Evolutionary conservation across 2,329 filamentous ascomycete genomes (phyloP).

Genomic region (Colletotrichum sansevieriae): DNA sequence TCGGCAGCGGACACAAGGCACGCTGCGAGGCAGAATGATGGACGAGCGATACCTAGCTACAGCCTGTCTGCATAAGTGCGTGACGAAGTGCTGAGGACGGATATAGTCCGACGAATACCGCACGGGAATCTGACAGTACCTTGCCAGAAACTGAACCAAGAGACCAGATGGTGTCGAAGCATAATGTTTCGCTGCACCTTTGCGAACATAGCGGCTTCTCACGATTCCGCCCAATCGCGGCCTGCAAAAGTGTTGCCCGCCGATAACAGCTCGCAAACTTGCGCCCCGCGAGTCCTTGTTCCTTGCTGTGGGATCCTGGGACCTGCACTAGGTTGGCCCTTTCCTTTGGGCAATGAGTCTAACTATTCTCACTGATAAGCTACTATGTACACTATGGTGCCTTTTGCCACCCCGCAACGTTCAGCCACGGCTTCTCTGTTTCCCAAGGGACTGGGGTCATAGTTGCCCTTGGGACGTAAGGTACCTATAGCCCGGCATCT

Average conservation of each 20-base stretch:
- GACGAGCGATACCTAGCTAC: constrained; percentile 2
- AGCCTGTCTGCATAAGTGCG: not conserved
- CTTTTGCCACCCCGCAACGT: too few species aligned
- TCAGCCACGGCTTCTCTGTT: not conserved
- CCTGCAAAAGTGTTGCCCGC: not conserved
- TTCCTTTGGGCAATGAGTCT: constrained; percentile 5
- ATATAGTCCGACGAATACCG: not conserved
- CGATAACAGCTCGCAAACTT: not conserved
- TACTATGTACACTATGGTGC: too few species aligned
- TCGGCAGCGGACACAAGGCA: constrained; percentile 8
- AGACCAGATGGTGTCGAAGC: not conserved
- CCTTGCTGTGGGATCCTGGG: constrained; percentile 25
- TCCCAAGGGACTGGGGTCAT: not conserved
- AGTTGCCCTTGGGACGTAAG: not conserved
- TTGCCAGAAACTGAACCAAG: constrained; percentile 25
- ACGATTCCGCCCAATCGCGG: constrained; percentile 18
- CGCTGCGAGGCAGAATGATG: constrained; percentile 28
- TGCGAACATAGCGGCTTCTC: not conserved
- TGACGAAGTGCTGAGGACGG: not conserved
- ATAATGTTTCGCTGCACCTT: constrained; percentile 22
- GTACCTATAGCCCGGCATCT: not conserved
- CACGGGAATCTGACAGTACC: constrained; percentile 26
- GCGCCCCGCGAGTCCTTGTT: constrained; percentile 2
- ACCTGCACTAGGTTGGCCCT: constrained; percentile 35
- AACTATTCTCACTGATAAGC: too few species aligned